Evolutionary conservation across 495 filamentous ascomycete species (phyloP).

Genomic region (Geoglossum glabrum): DNA sequence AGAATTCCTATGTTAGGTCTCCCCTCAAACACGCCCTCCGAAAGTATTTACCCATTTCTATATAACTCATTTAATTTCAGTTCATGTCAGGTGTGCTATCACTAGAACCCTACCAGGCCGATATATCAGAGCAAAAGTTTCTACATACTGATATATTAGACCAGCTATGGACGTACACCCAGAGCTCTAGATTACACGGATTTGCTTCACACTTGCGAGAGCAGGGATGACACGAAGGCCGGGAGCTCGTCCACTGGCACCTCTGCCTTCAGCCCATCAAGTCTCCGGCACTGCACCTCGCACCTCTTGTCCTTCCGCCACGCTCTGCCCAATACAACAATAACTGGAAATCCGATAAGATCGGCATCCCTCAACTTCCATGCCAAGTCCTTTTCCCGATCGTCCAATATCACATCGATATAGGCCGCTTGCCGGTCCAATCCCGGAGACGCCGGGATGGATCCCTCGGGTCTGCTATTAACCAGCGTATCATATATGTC

Average conservation of each 20-base stretch:
- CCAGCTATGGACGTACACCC: too few species aligned
- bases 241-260: constrained; percentile 23
- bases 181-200: neutral
- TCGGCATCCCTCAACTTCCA: constrained; percentile 87
- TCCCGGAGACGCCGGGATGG: neutral
- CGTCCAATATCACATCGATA: constrained; percentile 55
- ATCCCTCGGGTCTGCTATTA: constrained; percentile 1
- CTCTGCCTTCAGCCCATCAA: constrained; percentile 25
- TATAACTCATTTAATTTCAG: too few species aligned
- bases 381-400: constrained; percentile 43
- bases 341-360: constrained; percentile 67
- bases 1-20: too few species aligned
- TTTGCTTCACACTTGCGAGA: constrained; percentile 1
- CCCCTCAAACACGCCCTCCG: too few species aligned
- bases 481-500: constrained; percentile 37
- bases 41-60: too few species aligned
- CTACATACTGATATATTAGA: too few species aligned
- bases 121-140: too few species aligned
- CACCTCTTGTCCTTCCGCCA: constrained; percentile 43
- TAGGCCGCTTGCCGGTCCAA: constrained; percentile 3
- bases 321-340: constrained; percentile 53
- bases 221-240: constrained; percentile 1
- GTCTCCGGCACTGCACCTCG: constrained; percentile 61
- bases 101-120: too few species aligned
- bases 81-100: too few species aligned